Conservation (phyloP, 139 green algal genomes). For the Micromonas commoda region DNA sequence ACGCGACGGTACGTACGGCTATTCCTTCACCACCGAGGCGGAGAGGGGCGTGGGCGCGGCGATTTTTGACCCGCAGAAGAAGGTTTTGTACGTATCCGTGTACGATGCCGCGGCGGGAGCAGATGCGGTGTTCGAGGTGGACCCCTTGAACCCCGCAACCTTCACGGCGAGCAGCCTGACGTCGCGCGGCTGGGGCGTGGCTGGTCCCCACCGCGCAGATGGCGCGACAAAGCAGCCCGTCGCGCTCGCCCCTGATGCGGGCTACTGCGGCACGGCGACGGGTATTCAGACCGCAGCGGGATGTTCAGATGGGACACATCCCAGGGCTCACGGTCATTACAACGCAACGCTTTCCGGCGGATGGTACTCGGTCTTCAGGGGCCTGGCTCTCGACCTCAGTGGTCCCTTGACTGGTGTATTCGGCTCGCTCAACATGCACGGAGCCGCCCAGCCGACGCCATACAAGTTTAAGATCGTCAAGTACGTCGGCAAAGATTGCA, state of each 20-base stretch:
- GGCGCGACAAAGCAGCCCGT: neutral
- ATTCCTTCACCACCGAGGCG: neutral
- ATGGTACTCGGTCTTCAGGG: neutral
- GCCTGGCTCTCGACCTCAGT: neutral
- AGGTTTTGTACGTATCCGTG: neutral
- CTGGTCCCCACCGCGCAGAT: neutral
- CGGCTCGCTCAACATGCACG: neutral
- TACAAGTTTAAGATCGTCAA: conserved; percentile 1
- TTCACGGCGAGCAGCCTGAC: neutral
- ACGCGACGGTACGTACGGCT: neutral
- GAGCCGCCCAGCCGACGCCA: neutral
- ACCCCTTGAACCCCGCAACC: neutral
- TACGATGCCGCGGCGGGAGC: neutral
- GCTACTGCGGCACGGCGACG: neutral
- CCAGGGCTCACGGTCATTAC: neutral
- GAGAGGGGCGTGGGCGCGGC: neutral
- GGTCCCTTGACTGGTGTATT: neutral
- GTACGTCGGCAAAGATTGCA: conserved; percentile 6
- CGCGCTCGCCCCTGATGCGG: neutral
- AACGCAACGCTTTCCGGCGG: neutral
- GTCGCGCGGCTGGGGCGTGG: neutral
- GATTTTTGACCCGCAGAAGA: neutral
- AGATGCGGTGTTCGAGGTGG: neutral
- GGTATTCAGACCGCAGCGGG: neutral
- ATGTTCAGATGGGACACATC: neutral